Conservation (phyloP, 345 rosid genomes). For the Brassica napus region Da-Ae NC_063441.1:2773001-2773500, state of each 20-base stretch:
- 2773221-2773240: constrained; percentile 79
- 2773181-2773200: constrained; percentile 76
- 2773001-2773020: constrained; percentile 75
- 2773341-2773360: constrained; percentile 23
- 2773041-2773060: constrained; percentile 56
- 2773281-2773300: constrained; percentile 34
- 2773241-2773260: constrained; percentile 55
- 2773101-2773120: constrained; percentile 42
- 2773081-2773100: constrained; percentile 73
- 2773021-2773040: constrained; percentile 53
- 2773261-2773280: constrained; percentile 28
- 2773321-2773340: constrained; percentile 32
- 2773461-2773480: neutral
- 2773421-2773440: constrained; percentile 35
- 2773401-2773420: constrained; percentile 18
- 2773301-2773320: constrained; percentile 36
- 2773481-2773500: neutral
- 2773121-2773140: constrained; percentile 38
- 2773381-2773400: constrained; percentile 29
- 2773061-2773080: constrained; percentile 71
- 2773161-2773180: constrained; percentile 70
- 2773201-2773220: constrained; percentile 79
- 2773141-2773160: constrained; percentile 52
- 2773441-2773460: constrained; percentile 16
- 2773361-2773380: constrained; percentile 19